Evolutionary conservation across 2,329 filamentous ascomycete species (phyloP).

Genomic region (Lecanicillium sp.): DNA sequence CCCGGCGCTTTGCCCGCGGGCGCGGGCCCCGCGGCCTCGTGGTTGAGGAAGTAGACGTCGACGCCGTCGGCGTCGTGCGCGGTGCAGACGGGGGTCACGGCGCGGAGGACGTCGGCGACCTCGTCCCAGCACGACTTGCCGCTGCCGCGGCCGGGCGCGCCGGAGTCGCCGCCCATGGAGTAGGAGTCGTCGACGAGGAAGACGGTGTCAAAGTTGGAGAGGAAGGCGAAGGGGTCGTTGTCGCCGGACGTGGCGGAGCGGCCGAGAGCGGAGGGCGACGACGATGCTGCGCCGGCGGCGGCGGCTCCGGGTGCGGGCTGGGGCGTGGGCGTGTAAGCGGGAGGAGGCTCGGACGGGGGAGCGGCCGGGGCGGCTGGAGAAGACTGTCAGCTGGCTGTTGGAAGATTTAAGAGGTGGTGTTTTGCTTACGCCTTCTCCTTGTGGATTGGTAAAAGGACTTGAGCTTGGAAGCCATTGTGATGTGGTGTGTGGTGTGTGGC

Average conservation of each 20-base stretch:
- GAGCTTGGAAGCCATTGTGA: not conserved
- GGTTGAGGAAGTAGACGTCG: slow-evolving; percentile 88
- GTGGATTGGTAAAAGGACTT: not conserved
- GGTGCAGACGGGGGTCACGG: slow-evolving; percentile 78
- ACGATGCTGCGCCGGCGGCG: not conserved
- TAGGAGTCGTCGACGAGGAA: slow-evolving; percentile 91
- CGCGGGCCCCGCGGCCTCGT: slow-evolving; percentile 30
- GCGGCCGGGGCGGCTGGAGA: not conserved
- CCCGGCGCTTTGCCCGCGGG: slow-evolving; percentile 33
- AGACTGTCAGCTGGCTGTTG: too few species aligned
- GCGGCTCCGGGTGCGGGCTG: slow-evolving; percentile 10
- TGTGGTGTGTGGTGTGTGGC: too few species aligned
- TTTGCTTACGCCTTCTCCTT: not conserved
- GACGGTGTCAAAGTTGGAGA: slow-evolving; percentile 74
- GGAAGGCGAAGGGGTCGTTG: slow-evolving; percentile 70
- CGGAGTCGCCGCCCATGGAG: slow-evolving; percentile 77
- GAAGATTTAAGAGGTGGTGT: not conserved
- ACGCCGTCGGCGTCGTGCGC: slow-evolving; percentile 75
- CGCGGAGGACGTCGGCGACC: slow-evolving; percentile 60
- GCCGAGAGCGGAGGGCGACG: slow-evolving; percentile 2
- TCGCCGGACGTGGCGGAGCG: slow-evolving; percentile 23
- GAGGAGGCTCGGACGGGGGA: slow-evolving; percentile 28
- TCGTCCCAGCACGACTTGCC: slow-evolving; percentile 61
- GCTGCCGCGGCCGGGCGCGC: not conserved
- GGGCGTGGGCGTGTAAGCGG: slow-evolving; percentile 26